Conservation (phyloP, 345 rosid genomes). For the Gossypium herbaceum region DNA sequence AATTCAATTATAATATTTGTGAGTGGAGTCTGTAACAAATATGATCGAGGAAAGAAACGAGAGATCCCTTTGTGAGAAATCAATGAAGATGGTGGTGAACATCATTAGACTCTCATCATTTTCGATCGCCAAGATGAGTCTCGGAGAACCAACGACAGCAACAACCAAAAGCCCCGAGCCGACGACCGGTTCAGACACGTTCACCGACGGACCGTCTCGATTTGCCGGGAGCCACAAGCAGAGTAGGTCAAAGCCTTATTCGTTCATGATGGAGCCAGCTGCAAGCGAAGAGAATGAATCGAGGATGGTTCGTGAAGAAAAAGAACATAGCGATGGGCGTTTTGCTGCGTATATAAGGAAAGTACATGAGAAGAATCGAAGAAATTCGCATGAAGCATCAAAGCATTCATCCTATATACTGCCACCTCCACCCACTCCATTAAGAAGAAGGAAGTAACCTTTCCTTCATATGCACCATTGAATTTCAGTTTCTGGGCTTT, state of each 20-base stretch:
- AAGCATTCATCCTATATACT: slow-evolving; percentile 16
- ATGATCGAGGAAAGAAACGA: slow-evolving; percentile 34
- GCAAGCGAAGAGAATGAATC: slow-evolving; percentile 18
- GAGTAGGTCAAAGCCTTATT: slow-evolving; percentile 26
- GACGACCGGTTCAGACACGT: slow-evolving; percentile 9
- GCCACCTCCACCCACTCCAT: slow-evolving; percentile 22
- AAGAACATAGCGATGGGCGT: slow-evolving; percentile 23
- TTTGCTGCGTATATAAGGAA: slow-evolving; percentile 39
- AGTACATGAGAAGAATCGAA: slow-evolving; percentile 44
- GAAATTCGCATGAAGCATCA: slow-evolving; percentile 8
- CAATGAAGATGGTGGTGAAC: slow-evolving; percentile 45
- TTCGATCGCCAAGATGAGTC: slow-evolving; percentile 45
- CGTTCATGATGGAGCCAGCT: slow-evolving; percentile 37
- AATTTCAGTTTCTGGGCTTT: too few species aligned
- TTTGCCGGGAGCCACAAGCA: neutral
- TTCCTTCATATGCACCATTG: too few species aligned
- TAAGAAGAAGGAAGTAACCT: slow-evolving; percentile 21
- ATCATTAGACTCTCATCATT: slow-evolving; percentile 47
- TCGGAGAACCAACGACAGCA: slow-evolving; percentile 35
- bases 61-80: slow-evolving; percentile 41
- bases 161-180: slow-evolving; percentile 14
- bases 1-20: neutral
- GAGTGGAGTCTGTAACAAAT: neutral
- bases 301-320: slow-evolving; percentile 10
- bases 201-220: slow-evolving; percentile 13